Evolutionary conservation across 1,284 basidiomycete species (phyloP).

Genomic region (Ustilago bromivora): DNA sequence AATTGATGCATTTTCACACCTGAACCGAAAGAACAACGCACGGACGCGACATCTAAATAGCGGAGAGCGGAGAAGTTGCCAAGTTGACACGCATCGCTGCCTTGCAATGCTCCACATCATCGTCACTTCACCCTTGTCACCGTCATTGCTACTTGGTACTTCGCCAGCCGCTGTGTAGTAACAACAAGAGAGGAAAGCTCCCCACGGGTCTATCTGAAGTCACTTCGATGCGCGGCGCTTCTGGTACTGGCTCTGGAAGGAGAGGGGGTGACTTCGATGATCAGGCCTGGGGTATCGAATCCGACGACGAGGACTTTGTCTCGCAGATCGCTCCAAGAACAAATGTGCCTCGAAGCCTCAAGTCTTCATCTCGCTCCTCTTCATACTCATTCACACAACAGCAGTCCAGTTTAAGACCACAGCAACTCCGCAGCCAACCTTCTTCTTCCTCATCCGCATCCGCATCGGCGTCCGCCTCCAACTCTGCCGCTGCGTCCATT

Average conservation of each 20-base stretch:
- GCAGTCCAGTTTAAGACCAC: slow-evolving; percentile 6
- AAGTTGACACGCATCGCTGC: neutral
- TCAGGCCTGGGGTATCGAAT: slow-evolving; percentile 67
- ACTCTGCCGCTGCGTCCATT: slow-evolving; percentile 9
- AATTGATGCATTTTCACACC: neutral
- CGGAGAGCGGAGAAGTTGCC: neutral
- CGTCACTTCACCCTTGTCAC: too few species aligned
- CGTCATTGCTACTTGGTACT: neutral
- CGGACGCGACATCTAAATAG: neutral
- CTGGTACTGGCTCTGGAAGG: slow-evolving; percentile 7
- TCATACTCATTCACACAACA: slow-evolving; percentile 33
- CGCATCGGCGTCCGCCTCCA: slow-evolving; percentile 8
- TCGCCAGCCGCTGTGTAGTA: neutral
- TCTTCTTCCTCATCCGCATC: slow-evolving; percentile 16
- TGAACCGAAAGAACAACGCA: neutral
- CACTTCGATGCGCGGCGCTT: slow-evolving; percentile 9
- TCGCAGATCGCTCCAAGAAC: slow-evolving; percentile 46
- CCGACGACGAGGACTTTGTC: slow-evolving; percentile 69
- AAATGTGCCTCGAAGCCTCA: slow-evolving; percentile 44
- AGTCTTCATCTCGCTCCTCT: slow-evolving; percentile 32
- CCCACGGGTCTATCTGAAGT: neutral
- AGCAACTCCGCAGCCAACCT: slow-evolving; percentile 21
- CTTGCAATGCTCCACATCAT: neutral
- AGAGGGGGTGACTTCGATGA: slow-evolving; percentile 60
- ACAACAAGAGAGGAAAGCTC: too few species aligned